Percentiles rank a stretch among this genome's conserved stretches.
These are phyloP conservation scores for Russula abietina DNA, from an alignment of 768 basidiomycete genomes.

Conservation along the genomic window DNA sequence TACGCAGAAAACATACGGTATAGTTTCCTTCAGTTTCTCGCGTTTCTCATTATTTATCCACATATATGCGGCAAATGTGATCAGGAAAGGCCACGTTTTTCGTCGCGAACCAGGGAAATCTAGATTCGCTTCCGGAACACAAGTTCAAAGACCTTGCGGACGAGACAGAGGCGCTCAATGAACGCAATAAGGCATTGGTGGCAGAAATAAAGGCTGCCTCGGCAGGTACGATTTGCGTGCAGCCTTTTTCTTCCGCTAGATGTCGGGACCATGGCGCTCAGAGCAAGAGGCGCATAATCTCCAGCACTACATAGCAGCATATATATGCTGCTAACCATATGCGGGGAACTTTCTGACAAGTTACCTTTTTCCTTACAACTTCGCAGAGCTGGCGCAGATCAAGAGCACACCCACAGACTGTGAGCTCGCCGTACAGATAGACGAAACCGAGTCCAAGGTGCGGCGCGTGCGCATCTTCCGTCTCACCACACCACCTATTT, in stretches of 20 bases:
- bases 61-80: background rate
- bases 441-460: constrained; percentile 49
- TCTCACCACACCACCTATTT: no score
- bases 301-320: background rate
- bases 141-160: constrained; percentile 55
- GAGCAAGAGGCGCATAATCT: background rate
- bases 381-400: constrained; percentile 57
- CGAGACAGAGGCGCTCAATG: constrained; percentile 52
- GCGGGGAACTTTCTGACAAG: background rate
- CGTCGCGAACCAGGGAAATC: constrained; percentile 72
- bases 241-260: background rate
- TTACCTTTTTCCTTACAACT: no score
- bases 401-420: constrained; percentile 63
- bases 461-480: background rate
- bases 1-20: constrained; percentile 80
- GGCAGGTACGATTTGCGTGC: constrained; percentile 35
- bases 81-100: constrained; percentile 83
- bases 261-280: background rate
- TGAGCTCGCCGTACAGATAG: constrained; percentile 53
- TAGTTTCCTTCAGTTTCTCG: constrained; percentile 17
- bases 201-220: constrained; percentile 46
- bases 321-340: constrained; percentile 12
- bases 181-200: constrained; percentile 49
- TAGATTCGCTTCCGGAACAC: constrained; percentile 57
- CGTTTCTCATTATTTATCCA: background rate